These are phyloP conservation scores for Pythium rhizo-oryzae DNA, from an alignment of 352 stramenopile species.

Conservation along the genomic window DNA sequence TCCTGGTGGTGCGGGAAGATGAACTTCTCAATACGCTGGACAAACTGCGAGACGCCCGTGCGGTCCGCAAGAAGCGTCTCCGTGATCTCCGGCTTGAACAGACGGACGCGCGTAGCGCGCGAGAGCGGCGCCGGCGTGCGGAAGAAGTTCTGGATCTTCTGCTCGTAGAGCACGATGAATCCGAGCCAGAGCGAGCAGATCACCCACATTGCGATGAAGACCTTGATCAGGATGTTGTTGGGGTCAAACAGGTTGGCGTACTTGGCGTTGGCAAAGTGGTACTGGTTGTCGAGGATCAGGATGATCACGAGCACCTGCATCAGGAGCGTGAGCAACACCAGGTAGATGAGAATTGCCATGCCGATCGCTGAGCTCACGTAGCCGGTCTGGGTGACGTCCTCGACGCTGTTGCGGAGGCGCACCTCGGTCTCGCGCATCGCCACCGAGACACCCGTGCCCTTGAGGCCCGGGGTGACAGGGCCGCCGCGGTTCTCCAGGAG, in stretches of 20 bases:
- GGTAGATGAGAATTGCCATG: conserved; percentile 20
- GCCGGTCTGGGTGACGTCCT: conserved; percentile 29
- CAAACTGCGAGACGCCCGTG: conserved; percentile 31
- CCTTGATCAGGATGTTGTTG: conserved; percentile 35
- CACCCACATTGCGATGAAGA: conserved; percentile 33
- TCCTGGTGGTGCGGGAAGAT: conserved; percentile 31
- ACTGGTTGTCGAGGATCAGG: conserved; percentile 32
- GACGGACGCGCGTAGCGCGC: conserved; percentile 18
- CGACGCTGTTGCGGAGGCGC: conserved; percentile 29
- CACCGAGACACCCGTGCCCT: conserved; percentile 15
- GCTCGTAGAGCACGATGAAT: conserved; percentile 28
- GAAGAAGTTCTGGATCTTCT: conserved; percentile 38
- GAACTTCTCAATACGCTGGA: conserved; percentile 25
- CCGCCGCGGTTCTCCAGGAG: conserved; percentile 33
- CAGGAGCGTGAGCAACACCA: conserved; percentile 28
- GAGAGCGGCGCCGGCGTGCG: conserved; percentile 22
- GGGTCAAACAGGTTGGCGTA: conserved; percentile 32
- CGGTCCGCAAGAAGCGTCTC: conserved; percentile 30
- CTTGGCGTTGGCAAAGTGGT: conserved; percentile 19
- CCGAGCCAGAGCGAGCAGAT: conserved; percentile 31
- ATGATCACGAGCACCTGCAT: conserved; percentile 32
- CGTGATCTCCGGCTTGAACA: conserved; percentile 34
- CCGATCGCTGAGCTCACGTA: conserved; percentile 25
- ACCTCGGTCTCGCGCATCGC: conserved; percentile 32
- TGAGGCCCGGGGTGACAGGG: conserved; percentile 25